Percentiles rank a stretch among this genome's conserved stretches.
These are phyloP conservation scores for Globisporangium spinosum DNA, from an alignment of 352 stramenopile genomes.

Conservation along the genomic window DNA sequence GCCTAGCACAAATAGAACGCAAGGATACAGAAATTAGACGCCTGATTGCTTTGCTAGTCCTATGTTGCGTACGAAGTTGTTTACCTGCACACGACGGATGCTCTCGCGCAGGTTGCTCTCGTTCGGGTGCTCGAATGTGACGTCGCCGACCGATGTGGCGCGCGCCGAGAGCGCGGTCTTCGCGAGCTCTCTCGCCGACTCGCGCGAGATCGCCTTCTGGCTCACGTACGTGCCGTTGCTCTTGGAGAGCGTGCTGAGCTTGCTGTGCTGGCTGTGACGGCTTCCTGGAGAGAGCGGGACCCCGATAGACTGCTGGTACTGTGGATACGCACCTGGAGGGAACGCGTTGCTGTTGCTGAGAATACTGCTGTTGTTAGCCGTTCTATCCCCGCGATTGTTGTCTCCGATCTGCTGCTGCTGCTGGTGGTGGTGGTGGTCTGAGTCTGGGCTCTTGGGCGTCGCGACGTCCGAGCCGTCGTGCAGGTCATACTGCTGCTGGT, in stretches of 20 bases:
- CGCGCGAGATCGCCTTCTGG: slow-evolving; percentile 32
- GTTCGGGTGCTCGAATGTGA: slow-evolving; percentile 65
- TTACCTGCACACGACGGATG: slow-evolving; percentile 69
- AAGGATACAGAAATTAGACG: too few species aligned
- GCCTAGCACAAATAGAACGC: slow-evolving; percentile 26
- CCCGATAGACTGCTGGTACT: slow-evolving; percentile 3
- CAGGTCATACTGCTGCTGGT: slow-evolving; percentile 8
- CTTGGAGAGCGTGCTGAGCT: slow-evolving; percentile 19
- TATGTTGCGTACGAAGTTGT: background rate
- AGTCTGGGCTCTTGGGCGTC: slow-evolving; percentile 9
- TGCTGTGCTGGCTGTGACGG: slow-evolving; percentile 19
- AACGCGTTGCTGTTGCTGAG: background rate
- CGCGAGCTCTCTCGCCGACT: slow-evolving; percentile 61
- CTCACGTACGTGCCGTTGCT: slow-evolving; percentile 28
- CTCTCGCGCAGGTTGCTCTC: slow-evolving; percentile 67
- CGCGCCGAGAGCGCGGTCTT: slow-evolving; percentile 65
- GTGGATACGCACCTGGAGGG: slow-evolving; percentile 1
- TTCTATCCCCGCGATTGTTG: background rate
- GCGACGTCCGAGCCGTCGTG: slow-evolving; percentile 3
- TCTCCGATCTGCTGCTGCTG: background rate
- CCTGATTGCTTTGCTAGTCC: too few species aligned
- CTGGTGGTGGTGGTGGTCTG: background rate
- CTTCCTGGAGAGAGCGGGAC: slow-evolving; percentile 19
- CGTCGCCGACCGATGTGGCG: slow-evolving; percentile 69
- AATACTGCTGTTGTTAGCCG: slow-evolving; percentile 4